These are phyloP conservation scores for Neurospora hispaniola DNA, from an alignment of 495 filamentous ascomycete genomes.

Conservation along the genomic window DNA sequence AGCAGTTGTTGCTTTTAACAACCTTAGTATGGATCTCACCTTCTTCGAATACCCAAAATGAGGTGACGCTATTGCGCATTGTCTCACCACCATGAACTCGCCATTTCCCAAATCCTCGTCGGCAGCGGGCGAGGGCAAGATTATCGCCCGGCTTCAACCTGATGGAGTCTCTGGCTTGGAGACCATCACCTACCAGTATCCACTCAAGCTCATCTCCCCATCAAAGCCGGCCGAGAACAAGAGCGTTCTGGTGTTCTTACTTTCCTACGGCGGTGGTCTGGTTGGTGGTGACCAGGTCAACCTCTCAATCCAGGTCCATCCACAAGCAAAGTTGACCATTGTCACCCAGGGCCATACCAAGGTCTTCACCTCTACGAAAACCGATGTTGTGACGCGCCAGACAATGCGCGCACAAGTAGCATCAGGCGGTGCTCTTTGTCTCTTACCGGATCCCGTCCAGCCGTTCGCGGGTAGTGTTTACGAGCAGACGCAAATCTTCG, in stretches of 20 bases:
- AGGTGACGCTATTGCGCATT: slow-evolving; percentile 4
- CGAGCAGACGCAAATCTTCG: slow-evolving; percentile 70
- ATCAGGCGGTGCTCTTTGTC: slow-evolving; percentile 58
- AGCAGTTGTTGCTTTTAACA: not conserved
- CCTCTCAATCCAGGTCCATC: slow-evolving; percentile 55
- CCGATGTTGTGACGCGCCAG: slow-evolving; percentile 55
- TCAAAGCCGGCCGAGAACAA: slow-evolving; percentile 37
- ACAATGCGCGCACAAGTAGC: slow-evolving; percentile 51
- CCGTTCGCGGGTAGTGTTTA: slow-evolving; percentile 75
- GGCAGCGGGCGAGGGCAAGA: slow-evolving; percentile 63
- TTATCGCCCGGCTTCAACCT: slow-evolving; percentile 63
- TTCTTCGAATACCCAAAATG: not conserved
- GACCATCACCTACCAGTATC: slow-evolving; percentile 78
- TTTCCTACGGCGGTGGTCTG: slow-evolving; percentile 91
- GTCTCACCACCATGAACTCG: slow-evolving; percentile 30
- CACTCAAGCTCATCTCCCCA: slow-evolving; percentile 81
- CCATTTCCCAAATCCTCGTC: slow-evolving; percentile 63
- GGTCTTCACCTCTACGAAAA: slow-evolving; percentile 67
- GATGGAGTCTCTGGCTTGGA: slow-evolving; percentile 61
- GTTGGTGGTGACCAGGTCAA: slow-evolving; percentile 75
- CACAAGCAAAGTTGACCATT: slow-evolving; percentile 59
- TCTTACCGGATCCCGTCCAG: slow-evolving; percentile 90
- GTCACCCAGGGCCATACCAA: slow-evolving; percentile 95
- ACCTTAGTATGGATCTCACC: not conserved
- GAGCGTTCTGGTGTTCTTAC: slow-evolving; percentile 67